A percentile compares a stretch with the other conserved stretches of the same genome.
These are phyloP conservation scores for Flaveria sonorensis DNA, from an alignment of 129 eudicot species.

Conservation along the genomic window DNA sequence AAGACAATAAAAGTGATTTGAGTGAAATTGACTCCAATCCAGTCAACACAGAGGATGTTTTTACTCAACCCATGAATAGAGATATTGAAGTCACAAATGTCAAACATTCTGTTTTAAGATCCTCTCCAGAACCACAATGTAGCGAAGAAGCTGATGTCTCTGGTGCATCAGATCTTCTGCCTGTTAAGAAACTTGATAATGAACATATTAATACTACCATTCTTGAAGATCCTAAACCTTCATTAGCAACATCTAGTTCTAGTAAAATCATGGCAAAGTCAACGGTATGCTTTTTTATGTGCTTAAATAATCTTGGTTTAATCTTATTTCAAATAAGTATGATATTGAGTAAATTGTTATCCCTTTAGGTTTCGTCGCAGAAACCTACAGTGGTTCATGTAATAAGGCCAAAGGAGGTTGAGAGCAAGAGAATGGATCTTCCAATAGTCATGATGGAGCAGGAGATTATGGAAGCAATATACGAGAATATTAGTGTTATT, in stretches of 20 bases:
- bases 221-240: constrained; percentile 28
- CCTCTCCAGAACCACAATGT: constrained; percentile 31
- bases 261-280: constrained; percentile 26
- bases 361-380: constrained; percentile 9
- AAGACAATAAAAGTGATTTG: constrained; percentile 22
- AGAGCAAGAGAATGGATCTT: constrained; percentile 63
- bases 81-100: constrained; percentile 25
- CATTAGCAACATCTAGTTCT: constrained; percentile 20
- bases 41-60: constrained; percentile 9
- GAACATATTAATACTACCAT: constrained; percentile 31
- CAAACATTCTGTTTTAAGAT: constrained; percentile 8
- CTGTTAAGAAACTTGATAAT: constrained; percentile 28
- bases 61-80: constrained; percentile 26
- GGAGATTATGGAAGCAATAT: constrained; percentile 99
- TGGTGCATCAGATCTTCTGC: constrained; percentile 19
- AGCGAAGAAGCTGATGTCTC: constrained; percentile 24
- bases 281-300: constrained; percentile 36
- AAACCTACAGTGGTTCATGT: constrained; percentile 61
- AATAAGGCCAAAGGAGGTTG: constrained; percentile 86
- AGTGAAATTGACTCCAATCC: constrained; percentile 6
- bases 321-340: too few species aligned
- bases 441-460: constrained; percentile 99
- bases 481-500: constrained; percentile 68
- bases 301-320: not conserved
- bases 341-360: too few species aligned